Conservation (phyloP, 306 rosid species). For the Benincasa hispida region DNA sequence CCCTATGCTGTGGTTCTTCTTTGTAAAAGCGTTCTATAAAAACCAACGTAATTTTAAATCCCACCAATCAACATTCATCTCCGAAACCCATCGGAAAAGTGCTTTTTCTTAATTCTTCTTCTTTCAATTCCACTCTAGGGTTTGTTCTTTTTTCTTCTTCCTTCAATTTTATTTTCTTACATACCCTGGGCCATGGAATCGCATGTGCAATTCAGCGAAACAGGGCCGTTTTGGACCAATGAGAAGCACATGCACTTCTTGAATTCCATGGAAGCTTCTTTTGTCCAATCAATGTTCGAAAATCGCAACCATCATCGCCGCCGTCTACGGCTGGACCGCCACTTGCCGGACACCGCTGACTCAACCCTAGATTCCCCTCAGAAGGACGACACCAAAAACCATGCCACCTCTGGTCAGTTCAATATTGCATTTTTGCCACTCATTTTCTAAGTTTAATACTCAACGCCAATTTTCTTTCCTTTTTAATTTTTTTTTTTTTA, state of each 20-base stretch:
- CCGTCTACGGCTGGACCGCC: conserved; percentile 35
- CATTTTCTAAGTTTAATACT: background rate
- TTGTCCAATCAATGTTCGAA: conserved; percentile 53
- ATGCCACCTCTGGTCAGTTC: conserved; percentile 30
- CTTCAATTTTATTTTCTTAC: no score
- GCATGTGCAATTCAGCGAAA: background rate
- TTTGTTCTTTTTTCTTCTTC: background rate
- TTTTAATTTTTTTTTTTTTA: no score
- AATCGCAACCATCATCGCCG: conserved; percentile 6
- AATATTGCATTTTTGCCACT: background rate
- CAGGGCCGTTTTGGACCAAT: conserved; percentile 49
- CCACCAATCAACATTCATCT: background rate
- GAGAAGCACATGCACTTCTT: conserved; percentile 65
- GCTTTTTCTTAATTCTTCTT: background rate
- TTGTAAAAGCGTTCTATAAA: background rate
- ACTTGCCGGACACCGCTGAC: conserved; percentile 48
- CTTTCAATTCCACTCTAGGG: background rate
- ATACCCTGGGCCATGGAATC: background rate
- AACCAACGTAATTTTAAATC: background rate
- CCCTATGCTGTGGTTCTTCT: background rate
- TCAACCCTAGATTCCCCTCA: conserved; percentile 50
- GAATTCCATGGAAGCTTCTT: conserved; percentile 68
- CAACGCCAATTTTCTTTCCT: no score
- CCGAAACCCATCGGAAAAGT: background rate
- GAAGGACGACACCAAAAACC: conserved; percentile 11